Percentiles rank a stretch among this genome's conserved stretches.
Evolutionary conservation across 108 stramenopile species (phyloP).

Genomic region (Conticribra weissflogii): DNA sequence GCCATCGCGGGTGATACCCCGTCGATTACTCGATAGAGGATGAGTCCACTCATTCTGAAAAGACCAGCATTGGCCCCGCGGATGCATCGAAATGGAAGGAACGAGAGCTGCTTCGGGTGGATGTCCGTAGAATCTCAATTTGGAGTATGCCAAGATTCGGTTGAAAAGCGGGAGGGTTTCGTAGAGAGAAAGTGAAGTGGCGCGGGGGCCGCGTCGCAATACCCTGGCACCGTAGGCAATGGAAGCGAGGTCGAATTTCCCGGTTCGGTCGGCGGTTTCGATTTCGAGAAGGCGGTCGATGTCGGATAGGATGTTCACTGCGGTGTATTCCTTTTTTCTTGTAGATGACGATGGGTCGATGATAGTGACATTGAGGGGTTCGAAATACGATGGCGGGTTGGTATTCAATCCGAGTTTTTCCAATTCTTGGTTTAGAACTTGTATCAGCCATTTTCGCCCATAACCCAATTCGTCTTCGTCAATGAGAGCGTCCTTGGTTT

Average conservation of each 20-base stretch:
- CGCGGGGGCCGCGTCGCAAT: slow-evolving; percentile 56
- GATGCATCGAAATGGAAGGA: slow-evolving; percentile 62
- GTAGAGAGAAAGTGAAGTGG: slow-evolving; percentile 70
- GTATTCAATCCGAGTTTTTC: slow-evolving; percentile 27
- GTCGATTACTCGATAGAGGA: slow-evolving; percentile 3
- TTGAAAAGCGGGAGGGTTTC: slow-evolving; percentile 70
- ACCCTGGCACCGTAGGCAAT: slow-evolving; percentile 64
- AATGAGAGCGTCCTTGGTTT: slow-evolving; percentile 16
- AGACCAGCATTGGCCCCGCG: slow-evolving; percentile 86
- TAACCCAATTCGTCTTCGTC: too few species aligned
- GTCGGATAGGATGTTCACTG: slow-evolving; percentile 26
- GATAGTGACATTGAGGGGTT: slow-evolving; percentile 10
- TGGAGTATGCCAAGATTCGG: slow-evolving; percentile 56
- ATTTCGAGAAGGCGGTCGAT: slow-evolving; percentile 60
- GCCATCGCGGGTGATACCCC: slow-evolving; percentile 26
- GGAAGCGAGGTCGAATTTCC: slow-evolving; percentile 68
- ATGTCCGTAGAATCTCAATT: slow-evolving; percentile 78
- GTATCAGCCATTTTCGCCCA: slow-evolving; percentile 40
- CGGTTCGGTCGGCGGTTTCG: slow-evolving; percentile 73
- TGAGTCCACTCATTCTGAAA: slow-evolving; percentile 49
- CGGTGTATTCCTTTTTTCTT: slow-evolving; percentile 22
- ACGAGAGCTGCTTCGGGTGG: slow-evolving; percentile 78
- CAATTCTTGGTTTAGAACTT: slow-evolving; percentile 45
- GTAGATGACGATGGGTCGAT: slow-evolving; percentile 3
- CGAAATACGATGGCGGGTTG: neutral